phyloP scores from a whole-genome alignment of 495 filamentous ascomycete genomes.

The Bacidia gigantensis region DNA sequence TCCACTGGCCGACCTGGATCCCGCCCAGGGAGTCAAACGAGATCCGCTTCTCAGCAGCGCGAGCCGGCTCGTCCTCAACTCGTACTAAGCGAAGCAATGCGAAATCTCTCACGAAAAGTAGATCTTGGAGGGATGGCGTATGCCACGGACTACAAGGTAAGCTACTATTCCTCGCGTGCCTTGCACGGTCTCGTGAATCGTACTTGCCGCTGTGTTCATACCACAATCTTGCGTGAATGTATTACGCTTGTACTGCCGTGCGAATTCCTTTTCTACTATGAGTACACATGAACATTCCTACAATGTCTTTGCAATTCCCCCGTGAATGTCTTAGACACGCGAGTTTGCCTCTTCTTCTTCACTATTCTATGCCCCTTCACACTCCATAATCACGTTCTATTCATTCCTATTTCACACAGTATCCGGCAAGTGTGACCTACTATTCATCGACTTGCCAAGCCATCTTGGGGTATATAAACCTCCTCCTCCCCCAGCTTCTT shows the following conservation, averaged over 20 bases:
- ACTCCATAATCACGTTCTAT: too few relatives aligned
- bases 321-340: background rate
- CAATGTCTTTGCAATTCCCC: too few relatives aligned
- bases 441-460: background rate
- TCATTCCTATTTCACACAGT: background rate
- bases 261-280: too few relatives aligned
- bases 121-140: slow-evolving; percentile 13
- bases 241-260: too few relatives aligned
- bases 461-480: background rate
- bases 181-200: too few relatives aligned
- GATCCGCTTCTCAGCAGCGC: slow-evolving; percentile 23
- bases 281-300: too few relatives aligned
- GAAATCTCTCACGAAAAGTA: slow-evolving; percentile 1
- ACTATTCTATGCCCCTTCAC: too few relatives aligned
- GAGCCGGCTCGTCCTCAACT: background rate
- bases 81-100: too few relatives aligned
- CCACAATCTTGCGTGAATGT: too few relatives aligned
- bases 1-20: slow-evolving; percentile 21
- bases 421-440: background rate
- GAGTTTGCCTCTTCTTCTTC: too few relatives aligned
- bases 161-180: background rate
- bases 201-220: too few relatives aligned
- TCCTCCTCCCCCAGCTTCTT: background rate
- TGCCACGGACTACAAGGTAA: slow-evolving; percentile 4
- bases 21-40: slow-evolving; percentile 26